phyloP scores from a whole-genome alignment of 2,329 filamentous ascomycete genomes.

The Fusarium piperis region DNA sequence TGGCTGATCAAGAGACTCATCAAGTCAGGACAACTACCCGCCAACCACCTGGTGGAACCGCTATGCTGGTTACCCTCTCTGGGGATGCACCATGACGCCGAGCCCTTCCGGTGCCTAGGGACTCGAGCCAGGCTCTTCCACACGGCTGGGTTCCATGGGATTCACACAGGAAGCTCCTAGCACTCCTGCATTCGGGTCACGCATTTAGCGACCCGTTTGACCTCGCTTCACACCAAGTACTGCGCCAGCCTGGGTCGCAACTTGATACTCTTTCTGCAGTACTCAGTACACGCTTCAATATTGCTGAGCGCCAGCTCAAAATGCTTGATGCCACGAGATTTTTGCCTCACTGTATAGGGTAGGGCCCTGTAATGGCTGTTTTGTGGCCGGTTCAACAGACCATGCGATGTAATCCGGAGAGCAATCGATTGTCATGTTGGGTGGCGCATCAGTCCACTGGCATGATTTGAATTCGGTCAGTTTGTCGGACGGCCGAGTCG shows the following conservation, averaged over 20 bases:
- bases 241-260: background rate
- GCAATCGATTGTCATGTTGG: background rate
- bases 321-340: background rate
- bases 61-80: background rate
- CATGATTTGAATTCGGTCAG: background rate
- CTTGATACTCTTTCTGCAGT: background rate
- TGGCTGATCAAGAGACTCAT: background rate
- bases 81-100: conserved; percentile 1
- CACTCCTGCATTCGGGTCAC: background rate
- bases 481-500: background rate
- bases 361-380: background rate
- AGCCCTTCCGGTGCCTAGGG: background rate
- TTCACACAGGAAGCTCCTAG: background rate
- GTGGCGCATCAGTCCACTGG: background rate
- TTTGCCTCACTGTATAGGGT: background rate
- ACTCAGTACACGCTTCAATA: background rate
- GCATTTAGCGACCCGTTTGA: background rate
- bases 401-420: background rate
- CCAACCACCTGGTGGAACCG: background rate
- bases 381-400: background rate
- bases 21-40: background rate
- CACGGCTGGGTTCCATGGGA: background rate
- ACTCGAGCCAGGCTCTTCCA: background rate
- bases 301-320: background rate
- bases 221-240: background rate